Evolutionary conservation across 108 stramenopile species (phyloP).

Genomic region (Seminavis robusta): DNA sequence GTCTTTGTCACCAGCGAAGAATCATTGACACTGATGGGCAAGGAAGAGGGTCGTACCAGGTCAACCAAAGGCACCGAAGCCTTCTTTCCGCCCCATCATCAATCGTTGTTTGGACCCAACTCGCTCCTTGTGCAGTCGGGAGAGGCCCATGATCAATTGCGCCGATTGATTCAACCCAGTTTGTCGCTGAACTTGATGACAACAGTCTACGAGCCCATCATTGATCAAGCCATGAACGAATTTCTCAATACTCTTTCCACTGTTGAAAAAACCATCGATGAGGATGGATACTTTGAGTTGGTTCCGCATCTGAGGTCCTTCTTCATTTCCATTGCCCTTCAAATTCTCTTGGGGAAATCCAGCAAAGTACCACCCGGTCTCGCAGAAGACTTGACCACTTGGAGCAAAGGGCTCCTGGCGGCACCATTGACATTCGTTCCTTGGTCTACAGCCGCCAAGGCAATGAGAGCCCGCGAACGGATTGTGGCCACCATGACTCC

Average conservation of each 20-base stretch:
- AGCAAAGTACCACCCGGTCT: not conserved
- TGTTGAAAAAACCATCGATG: not conserved
- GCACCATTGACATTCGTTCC: constrained; percentile 19
- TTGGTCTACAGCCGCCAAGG: constrained; percentile 24
- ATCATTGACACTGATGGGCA: constrained; percentile 11
- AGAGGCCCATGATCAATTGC: constrained; percentile 17
- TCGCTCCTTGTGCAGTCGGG: constrained; percentile 27
- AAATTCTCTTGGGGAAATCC: constrained; percentile 20
- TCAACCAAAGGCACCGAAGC: constrained; percentile 20
- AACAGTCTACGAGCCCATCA: constrained; percentile 12
- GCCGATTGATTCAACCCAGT: constrained; percentile 10
- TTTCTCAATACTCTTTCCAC: constrained; percentile 19
- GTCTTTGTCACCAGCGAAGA: constrained; percentile 20
- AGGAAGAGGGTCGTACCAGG: constrained; percentile 16
- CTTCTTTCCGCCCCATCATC: constrained; percentile 38
- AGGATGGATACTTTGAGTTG: constrained; percentile 9
- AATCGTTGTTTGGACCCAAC: constrained; percentile 20
- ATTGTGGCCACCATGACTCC: constrained; percentile 11
- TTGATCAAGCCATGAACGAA: constrained; percentile 6
- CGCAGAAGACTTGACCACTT: constrained; percentile 18
- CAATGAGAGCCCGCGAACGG: constrained; percentile 25
- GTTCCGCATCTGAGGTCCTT: constrained; percentile 16
- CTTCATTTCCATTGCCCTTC: constrained; percentile 12
- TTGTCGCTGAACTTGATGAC: constrained; percentile 19
- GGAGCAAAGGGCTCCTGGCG: constrained; percentile 25